Evolutionary conservation across 768 basidiomycete genomes (phyloP).

Genomic region (Gymnopilus dilepis): DNA sequence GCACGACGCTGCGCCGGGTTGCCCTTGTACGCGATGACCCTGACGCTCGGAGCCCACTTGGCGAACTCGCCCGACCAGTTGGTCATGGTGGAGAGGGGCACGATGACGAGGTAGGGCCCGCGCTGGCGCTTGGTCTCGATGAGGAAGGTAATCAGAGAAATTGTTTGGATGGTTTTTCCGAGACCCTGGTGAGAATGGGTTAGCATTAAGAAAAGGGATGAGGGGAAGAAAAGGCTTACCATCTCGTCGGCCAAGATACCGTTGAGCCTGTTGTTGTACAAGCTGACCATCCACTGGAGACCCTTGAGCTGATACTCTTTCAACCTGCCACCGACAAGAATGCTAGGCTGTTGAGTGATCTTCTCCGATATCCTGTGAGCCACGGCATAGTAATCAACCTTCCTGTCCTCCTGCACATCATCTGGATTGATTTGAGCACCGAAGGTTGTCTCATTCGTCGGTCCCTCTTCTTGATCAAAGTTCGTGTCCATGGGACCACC

Average conservation of each 20-base stretch:
- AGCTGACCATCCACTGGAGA: conserved; percentile 97
- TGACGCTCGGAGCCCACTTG: conserved; percentile 93
- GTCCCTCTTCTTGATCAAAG: conserved; percentile 72
- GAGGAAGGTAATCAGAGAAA: conserved; percentile 93
- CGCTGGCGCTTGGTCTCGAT: conserved; percentile 89
- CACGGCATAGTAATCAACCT: conserved; percentile 95
- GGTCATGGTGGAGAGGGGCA: conserved; percentile 94
- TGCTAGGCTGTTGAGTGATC: conserved; percentile 69
- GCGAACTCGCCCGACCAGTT: conserved; percentile 97
- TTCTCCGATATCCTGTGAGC: conserved; percentile 93
- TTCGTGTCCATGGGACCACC: conserved; percentile 47
- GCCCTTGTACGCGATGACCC: conserved; percentile 87
- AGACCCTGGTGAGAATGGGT: conserved; percentile 67
- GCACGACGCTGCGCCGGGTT: conserved; percentile 83
- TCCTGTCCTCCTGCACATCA: conserved; percentile 64
- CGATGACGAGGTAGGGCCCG: conserved; percentile 96
- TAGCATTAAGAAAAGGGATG: conserved; percentile 13
- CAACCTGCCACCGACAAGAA: conserved; percentile 86
- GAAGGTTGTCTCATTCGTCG: conserved; percentile 87
- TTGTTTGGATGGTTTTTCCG: conserved; percentile 94
- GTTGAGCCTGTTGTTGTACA: conserved; percentile 95
- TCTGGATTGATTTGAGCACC: conserved; percentile 80
- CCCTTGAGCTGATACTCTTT: conserved; percentile 97
- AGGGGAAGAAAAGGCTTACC: conserved; percentile 47
- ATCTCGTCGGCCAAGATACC: conserved; percentile 96